Evolutionary conservation across 306 rosid species (phyloP).

Genomic region (apple (Malus domestica)): ASM211411v1 NC_041798.1:11256001-11256500

Average conservation of each 20-base stretch:
- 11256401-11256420: conserved; percentile 62
- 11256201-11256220: conserved; percentile 80
- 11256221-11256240: conserved; percentile 61
- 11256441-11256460: conserved; percentile 40
- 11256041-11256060: no score
- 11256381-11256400: conserved; percentile 55
- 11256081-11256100: conserved; percentile 38
- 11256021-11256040: no score
- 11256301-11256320: conserved; percentile 72
- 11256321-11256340: conserved; percentile 46
- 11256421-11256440: conserved; percentile 44
- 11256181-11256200: conserved; percentile 25
- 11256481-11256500: neutral
- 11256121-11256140: conserved; percentile 54
- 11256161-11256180: conserved; percentile 53
- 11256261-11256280: conserved; percentile 59
- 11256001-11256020: no score
- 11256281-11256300: conserved; percentile 69
- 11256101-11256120: conserved; percentile 77
- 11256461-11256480: conserved; percentile 58
- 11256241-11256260: conserved; percentile 70
- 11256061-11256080: no score
- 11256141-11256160: conserved; percentile 51
- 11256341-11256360: conserved; percentile 40
- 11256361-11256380: conserved; percentile 41